A percentile compares a stretch with the other conserved stretches of the same genome.
Evolutionary conservation across 1,139 yeast species (phyloP).

Genomic region (Debaryomyces sp.): DNA sequence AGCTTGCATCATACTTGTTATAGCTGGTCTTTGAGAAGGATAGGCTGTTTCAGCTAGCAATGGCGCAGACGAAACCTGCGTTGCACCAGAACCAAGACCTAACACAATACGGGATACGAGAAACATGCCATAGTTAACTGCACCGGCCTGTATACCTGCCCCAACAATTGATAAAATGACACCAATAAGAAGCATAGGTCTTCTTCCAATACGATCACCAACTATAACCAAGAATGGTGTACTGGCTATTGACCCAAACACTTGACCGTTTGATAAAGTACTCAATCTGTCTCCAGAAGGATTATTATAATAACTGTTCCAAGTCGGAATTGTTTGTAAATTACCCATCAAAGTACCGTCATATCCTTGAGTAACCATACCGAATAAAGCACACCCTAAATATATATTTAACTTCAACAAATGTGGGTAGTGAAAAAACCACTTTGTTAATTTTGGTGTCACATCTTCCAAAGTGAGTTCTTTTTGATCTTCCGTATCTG

Average conservation of each 20-base stretch:
- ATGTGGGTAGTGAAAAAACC: background rate
- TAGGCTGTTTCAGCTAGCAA: too few species aligned
- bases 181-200: background rate
- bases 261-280: background rate
- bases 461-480: background rate
- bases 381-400: background rate
- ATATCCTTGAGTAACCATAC: background rate
- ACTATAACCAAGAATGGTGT: background rate
- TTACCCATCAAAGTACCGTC: background rate
- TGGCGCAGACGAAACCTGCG: background rate
- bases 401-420: background rate
- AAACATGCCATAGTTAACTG: constrained; percentile 35
- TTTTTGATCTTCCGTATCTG: background rate
- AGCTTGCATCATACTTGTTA: too few species aligned
- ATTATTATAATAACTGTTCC: background rate
- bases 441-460: background rate
- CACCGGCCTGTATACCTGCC: constrained; percentile 40
- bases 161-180: constrained; percentile 28
- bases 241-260: background rate
- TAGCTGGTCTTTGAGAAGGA: too few species aligned
- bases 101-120: constrained; percentile 32
- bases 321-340: background rate
- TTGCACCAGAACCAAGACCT: too few species aligned
- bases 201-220: background rate
- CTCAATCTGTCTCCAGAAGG: background rate